These are phyloP conservation scores for Thermomucor indicae-seudaticae DNA, from an alignment of 371 early-diverging fungal species.

Conservation along the genomic window DNA sequence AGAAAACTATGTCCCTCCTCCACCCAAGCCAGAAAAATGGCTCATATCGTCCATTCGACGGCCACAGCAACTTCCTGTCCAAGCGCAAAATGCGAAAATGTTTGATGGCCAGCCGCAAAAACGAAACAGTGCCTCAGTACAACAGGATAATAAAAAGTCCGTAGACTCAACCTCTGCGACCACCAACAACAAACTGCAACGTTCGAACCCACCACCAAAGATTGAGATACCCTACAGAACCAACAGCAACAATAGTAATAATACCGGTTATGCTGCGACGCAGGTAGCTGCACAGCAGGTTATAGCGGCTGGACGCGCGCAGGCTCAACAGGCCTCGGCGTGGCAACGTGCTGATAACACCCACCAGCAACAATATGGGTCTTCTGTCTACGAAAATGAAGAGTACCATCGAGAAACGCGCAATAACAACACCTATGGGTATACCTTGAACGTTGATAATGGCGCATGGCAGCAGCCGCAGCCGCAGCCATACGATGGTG, in stretches of 20 bases:
- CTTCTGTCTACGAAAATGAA: too few relatives aligned
- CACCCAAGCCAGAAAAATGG: conserved; percentile 48
- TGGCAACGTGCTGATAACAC: conserved; percentile 7
- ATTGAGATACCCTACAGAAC: conserved; percentile 39
- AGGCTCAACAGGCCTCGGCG: conserved; percentile 21
- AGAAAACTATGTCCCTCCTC: conserved; percentile 12
- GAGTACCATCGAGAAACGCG: not conserved
- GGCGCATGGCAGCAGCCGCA: too few relatives aligned
- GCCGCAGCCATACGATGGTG: not conserved
- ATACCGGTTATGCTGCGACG: conserved; percentile 5
- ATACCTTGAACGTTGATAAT: too few relatives aligned
- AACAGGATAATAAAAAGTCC: not conserved
- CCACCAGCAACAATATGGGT: conserved; percentile 6
- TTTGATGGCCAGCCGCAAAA: conserved; percentile 1
- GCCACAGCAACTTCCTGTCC: conserved; percentile 42
- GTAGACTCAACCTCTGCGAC: conserved; percentile 4
- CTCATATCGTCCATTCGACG: conserved; percentile 44
- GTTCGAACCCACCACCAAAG: conserved; percentile 26
- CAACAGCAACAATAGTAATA: not conserved
- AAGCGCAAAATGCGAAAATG: conserved; percentile 25
- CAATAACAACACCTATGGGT: conserved; percentile 3
- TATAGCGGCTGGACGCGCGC: conserved; percentile 25
- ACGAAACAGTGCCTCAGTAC: not conserved
- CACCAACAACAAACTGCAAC: conserved; percentile 16
- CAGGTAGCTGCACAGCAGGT: conserved; percentile 24